Percentiles rank a stretch among this genome's conserved stretches.
Conservation (phyloP, 306 rosid species). For the Albizia julibrissin region DNA sequence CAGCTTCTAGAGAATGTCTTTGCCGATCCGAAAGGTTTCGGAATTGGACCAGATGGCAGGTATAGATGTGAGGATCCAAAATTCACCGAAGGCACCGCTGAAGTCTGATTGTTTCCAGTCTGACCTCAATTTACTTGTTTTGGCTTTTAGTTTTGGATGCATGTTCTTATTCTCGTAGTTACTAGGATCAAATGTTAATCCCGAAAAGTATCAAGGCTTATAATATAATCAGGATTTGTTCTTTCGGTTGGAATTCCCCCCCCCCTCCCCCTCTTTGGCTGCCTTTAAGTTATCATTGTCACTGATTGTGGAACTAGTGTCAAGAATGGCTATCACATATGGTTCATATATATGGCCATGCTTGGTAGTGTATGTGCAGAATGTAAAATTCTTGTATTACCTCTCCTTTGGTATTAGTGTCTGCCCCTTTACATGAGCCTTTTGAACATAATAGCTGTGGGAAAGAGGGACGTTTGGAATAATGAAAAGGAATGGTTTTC, state of each 20-base stretch:
- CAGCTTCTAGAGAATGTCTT: constrained; percentile 97
- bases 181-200: constrained; percentile 37
- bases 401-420: neutral
- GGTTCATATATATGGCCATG: constrained; percentile 2
- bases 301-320: constrained; percentile 40
- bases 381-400: constrained; percentile 18
- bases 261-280: neutral
- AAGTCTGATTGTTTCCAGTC: constrained; percentile 54
- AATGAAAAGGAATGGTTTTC: neutral
- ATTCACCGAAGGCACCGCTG: constrained; percentile 95
- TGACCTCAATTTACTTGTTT: constrained; percentile 24
- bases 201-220: constrained; percentile 36
- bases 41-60: constrained; percentile 93
- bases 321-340: constrained; percentile 30
- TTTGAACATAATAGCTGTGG: neutral
- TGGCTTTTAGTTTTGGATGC: constrained; percentile 41
- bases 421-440: neutral
- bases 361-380: constrained; percentile 3
- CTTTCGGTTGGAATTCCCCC: constrained; percentile 39
- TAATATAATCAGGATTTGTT: constrained; percentile 48
- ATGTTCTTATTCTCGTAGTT: constrained; percentile 43
- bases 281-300: constrained; percentile 29
- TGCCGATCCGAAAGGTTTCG: constrained; percentile 98
- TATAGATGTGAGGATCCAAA: constrained; percentile 99
- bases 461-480: neutral